Evolutionary conservation across 768 basidiomycete genomes (phyloP).

Genomic region (Filobasidium wieringae): DNA sequence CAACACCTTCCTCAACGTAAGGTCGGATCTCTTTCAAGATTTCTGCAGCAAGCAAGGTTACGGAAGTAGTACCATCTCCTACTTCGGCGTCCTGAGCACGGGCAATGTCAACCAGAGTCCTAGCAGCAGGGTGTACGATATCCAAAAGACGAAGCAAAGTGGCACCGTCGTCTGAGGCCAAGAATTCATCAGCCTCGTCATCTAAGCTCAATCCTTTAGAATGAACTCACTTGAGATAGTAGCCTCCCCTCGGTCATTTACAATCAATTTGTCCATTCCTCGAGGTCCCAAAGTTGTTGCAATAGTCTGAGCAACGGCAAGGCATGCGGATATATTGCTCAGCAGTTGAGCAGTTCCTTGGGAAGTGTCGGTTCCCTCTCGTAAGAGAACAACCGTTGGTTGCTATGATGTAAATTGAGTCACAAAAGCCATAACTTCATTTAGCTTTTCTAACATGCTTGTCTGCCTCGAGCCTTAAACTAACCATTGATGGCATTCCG

Average conservation of each 20-base stretch:
- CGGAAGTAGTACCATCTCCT: slow-evolving; percentile 95
- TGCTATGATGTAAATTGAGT: slow-evolving; percentile 47
- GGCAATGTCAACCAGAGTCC: slow-evolving; percentile 95
- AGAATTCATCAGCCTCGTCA: neutral
- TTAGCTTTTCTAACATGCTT: neutral
- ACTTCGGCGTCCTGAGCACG: slow-evolving; percentile 98
- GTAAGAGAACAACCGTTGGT: slow-evolving; percentile 92
- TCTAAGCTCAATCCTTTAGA: neutral
- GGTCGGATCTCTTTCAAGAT: slow-evolving; percentile 80
- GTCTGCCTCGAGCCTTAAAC: neutral
- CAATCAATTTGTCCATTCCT: slow-evolving; percentile 98
- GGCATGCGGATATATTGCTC: slow-evolving; percentile 92
- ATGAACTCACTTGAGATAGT: slow-evolving; percentile 66
- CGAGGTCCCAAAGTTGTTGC: slow-evolving; percentile 91
- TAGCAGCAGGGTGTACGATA: slow-evolving; percentile 93
- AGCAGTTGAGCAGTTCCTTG: slow-evolving; percentile 85
- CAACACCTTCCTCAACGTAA: slow-evolving; percentile 93
- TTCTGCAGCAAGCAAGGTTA: slow-evolving; percentile 87
- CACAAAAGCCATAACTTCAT: neutral
- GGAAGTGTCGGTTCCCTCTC: slow-evolving; percentile 90
- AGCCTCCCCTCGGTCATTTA: slow-evolving; percentile 81
- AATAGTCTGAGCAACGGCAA: slow-evolving; percentile 81
- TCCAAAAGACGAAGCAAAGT: slow-evolving; percentile 96
- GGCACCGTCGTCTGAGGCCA: slow-evolving; percentile 66
- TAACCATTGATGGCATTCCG: neutral